A percentile compares a stretch with the other conserved stretches of the same genome.
These are phyloP conservation scores for Geosmithia putterillii DNA, from an alignment of 2,329 filamentous ascomycete species.

Conservation along the genomic window DNA sequence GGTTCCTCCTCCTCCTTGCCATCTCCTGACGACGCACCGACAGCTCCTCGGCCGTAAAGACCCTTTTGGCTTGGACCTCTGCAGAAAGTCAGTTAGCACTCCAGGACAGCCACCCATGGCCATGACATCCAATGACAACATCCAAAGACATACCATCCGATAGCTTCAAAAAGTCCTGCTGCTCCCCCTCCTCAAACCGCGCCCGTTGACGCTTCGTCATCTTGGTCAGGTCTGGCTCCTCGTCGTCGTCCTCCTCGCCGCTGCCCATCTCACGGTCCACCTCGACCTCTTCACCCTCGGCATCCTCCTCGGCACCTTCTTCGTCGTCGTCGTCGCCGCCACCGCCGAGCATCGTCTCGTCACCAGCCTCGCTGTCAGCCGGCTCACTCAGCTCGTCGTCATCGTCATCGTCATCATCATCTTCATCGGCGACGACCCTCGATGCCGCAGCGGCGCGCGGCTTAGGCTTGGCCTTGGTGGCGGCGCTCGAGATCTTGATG, in stretches of 20 bases:
- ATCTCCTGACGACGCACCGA: conserved; percentile 52
- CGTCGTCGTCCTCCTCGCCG: conserved; percentile 20
- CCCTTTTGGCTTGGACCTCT: conserved; percentile 54
- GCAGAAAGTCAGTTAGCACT: conserved; percentile 7
- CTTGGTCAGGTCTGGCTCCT: conserved; percentile 41
- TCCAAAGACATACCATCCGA: conserved; percentile 37
- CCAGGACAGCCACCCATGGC: too few species aligned
- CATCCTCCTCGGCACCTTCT: conserved; percentile 27
- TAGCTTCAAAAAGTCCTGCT: conserved; percentile 41
- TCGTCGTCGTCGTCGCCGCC: conserved; percentile 28
- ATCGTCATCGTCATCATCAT: conserved; percentile 31
- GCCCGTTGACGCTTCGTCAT: conserved; percentile 51
- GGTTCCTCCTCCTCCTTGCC: conserved; percentile 46
- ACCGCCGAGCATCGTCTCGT: conserved; percentile 29
- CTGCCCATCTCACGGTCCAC: conserved; percentile 24
- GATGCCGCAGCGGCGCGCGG: conserved; percentile 3
- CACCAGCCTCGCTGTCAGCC: conserved; percentile 32
- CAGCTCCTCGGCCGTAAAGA: conserved; percentile 48
- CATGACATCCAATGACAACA: background rate
- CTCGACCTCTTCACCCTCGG: conserved; percentile 26
- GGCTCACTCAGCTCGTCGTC: conserved; percentile 45
- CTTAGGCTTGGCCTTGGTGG: conserved; percentile 9
- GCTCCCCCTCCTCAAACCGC: conserved; percentile 42
- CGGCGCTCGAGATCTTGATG: conserved; percentile 31
- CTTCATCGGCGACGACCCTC: conserved; percentile 1